Conservation (phyloP, 306 rosid genomes). For the Cicer yamashitae region DNA sequence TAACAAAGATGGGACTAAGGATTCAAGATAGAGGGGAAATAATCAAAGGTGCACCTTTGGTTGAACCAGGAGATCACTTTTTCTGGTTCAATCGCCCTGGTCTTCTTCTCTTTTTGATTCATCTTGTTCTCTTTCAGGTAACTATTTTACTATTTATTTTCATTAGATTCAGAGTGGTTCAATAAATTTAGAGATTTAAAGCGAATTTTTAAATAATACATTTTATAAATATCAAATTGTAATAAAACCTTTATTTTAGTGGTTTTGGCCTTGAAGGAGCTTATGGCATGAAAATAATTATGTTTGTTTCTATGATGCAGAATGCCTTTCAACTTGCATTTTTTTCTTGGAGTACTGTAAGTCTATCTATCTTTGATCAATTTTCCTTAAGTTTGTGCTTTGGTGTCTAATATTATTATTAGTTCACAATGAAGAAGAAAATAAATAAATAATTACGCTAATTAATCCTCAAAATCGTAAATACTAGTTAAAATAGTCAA, state of each 20-base stretch:
- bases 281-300: neutral
- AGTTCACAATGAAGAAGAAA: neutral
- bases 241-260: no score
- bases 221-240: no score
- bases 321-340: constrained; percentile 88
- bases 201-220: no score
- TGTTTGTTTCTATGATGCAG: constrained; percentile 53
- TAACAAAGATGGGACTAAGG: constrained; percentile 72
- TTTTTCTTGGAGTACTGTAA: constrained; percentile 75
- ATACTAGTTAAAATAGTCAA: no score
- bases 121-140: constrained; percentile 83
- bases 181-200: no score
- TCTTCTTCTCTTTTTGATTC: constrained; percentile 68
- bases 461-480: no score
- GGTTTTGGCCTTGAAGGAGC: no score
- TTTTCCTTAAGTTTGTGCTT: neutral
- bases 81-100: constrained; percentile 82
- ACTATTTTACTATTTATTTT: neutral
- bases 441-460: no score
- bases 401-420: neutral
- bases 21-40: constrained; percentile 75
- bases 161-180: no score
- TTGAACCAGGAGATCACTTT: constrained; percentile 72
- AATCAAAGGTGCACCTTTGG: constrained; percentile 76
- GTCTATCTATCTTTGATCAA: constrained; percentile 43